These are phyloP conservation scores for Centella asiatica DNA, from an alignment of 129 eudicot genomes.

Conservation along the genomic window DNA sequence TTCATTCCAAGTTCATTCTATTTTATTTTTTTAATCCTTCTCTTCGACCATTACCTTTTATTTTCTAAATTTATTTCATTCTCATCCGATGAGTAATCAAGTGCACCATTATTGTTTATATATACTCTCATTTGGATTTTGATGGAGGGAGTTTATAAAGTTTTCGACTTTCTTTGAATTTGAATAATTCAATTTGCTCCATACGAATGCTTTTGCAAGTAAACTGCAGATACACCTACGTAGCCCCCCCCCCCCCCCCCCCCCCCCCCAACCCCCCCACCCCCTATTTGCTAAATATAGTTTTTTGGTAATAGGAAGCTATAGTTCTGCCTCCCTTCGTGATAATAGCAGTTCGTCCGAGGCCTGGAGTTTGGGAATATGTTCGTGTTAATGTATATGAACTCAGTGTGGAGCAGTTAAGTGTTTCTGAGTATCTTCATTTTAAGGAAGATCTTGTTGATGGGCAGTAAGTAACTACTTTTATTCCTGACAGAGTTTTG, in stretches of 20 bases:
- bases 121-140: too few species aligned
- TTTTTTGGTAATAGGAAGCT: constrained; percentile 56
- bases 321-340: constrained; percentile 94
- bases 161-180: too few species aligned
- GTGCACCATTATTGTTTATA: too few species aligned
- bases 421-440: constrained; percentile 65
- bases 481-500: not conserved
- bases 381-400: constrained; percentile 83
- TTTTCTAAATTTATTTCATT: too few species aligned
- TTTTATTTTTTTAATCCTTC: too few species aligned
- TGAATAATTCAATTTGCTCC: too few species aligned
- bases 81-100: too few species aligned
- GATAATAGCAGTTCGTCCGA: constrained; percentile 88
- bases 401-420: constrained; percentile 76
- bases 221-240: not conserved
- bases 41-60: too few species aligned
- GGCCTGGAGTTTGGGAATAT: constrained; percentile 98
- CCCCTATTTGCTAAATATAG: constrained; percentile 1
- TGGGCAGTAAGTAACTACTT: constrained; percentile 47
- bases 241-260: not conserved
- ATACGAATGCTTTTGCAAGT: not conserved
- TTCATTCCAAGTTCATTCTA: too few species aligned
- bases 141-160: too few species aligned
- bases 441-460: constrained; percentile 87
- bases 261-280: not conserved